Conservation (phyloP, 2,329 filamentous ascomycete genomes). For the Aphanoascus verrucosus region DNA sequence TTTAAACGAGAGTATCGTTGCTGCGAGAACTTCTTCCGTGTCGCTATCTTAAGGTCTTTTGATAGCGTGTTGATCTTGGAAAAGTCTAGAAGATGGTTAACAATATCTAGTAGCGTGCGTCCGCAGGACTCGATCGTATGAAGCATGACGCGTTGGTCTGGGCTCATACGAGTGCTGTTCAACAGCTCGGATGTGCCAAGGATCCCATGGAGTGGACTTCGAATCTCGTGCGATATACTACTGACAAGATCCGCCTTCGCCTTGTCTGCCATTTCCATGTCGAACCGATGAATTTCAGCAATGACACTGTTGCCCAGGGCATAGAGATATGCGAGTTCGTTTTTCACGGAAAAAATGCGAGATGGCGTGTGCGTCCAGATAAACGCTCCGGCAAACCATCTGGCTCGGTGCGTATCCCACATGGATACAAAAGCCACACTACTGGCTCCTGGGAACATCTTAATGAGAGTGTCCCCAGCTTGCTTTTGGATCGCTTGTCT, state of each 20-base stretch:
- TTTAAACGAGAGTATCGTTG: too few species aligned
- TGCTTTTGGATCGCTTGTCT: conserved; percentile 15
- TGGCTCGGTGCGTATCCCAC: conserved; percentile 24
- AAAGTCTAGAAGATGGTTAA: conserved; percentile 31
- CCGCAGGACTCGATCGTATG: conserved; percentile 29
- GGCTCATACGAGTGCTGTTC: too few species aligned
- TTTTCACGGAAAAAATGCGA: conserved; percentile 19
- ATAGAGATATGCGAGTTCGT: conserved; percentile 24
- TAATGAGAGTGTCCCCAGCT: conserved; percentile 14
- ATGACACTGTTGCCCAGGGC: conserved; percentile 28
- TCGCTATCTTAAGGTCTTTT: not conserved
- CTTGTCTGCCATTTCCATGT: conserved; percentile 23
- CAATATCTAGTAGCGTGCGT: conserved; percentile 34
- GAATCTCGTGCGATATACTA: conserved; percentile 29
- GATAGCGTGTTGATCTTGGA: not conserved
- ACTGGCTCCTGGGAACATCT: conserved; percentile 20
- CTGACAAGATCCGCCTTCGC: conserved; percentile 28
- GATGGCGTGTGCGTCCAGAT: conserved; percentile 23
- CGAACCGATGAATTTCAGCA: conserved; percentile 25
- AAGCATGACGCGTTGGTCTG: too few species aligned
- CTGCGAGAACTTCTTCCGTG: too few species aligned
- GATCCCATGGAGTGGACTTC: conserved; percentile 28
- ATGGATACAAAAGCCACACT: conserved; percentile 25
- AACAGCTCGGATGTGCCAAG: too few species aligned
- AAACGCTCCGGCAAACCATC: conserved; percentile 25